Evolutionary conservation across 345 rosid genomes (phyloP).

Genomic region (Nasturtium officinale): DNA sequence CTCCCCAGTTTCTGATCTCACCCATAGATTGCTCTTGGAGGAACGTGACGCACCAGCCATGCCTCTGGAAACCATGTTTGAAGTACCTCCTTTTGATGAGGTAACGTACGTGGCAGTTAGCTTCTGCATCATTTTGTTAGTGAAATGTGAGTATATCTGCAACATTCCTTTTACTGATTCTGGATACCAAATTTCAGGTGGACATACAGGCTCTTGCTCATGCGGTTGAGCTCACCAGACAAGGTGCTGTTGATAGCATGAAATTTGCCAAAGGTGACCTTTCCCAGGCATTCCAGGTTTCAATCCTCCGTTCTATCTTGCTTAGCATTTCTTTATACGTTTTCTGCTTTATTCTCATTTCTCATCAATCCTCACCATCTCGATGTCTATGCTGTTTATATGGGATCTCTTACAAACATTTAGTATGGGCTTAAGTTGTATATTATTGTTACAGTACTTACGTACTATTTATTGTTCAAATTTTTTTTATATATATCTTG

Average conservation of each 20-base stretch:
- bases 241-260: conserved; percentile 96
- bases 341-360: conserved; percentile 9
- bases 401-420: not conserved
- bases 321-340: not conserved
- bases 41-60: conserved; percentile 84
- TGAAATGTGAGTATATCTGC: not conserved
- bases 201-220: conserved; percentile 98
- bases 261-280: conserved; percentile 92
- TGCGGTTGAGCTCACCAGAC: conserved; percentile 93
- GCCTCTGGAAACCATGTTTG: conserved; percentile 67
- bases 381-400: not conserved
- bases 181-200: conserved; percentile 52
- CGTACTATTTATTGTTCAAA: not conserved
- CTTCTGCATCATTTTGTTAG: conserved; percentile 18
- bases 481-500: not conserved
- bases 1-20: conserved; percentile 88
- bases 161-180: conserved; percentile 6
- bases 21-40: conserved; percentile 80
- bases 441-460: not conserved
- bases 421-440: not conserved
- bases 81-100: conserved; percentile 95
- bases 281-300: conserved; percentile 90
- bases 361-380: conserved; percentile 17
- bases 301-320: conserved; percentile 1
- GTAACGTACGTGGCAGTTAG: conserved; percentile 41